phyloP scores from a whole-genome alignment of 2,329 filamentous ascomycete species.

The Reticulascus tulasneorum region DNA sequence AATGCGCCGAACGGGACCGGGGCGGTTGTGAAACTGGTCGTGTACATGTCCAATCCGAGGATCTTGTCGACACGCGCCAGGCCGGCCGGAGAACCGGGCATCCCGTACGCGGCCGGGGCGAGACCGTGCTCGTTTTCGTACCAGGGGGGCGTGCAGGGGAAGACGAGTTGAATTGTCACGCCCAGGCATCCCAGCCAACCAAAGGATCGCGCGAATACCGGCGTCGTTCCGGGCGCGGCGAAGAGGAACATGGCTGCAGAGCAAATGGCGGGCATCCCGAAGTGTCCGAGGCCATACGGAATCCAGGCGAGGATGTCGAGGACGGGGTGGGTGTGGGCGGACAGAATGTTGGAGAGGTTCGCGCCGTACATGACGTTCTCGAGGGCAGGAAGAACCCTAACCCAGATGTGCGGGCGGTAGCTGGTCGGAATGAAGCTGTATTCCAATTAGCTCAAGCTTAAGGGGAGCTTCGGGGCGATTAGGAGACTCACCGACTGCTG shows the following conservation, averaged over 20 bases:
- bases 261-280: slow-evolving; percentile 77
- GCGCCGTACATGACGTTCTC: slow-evolving; percentile 97
- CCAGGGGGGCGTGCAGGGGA: slow-evolving; percentile 94
- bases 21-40: slow-evolving; percentile 83
- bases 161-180: slow-evolving; percentile 81
- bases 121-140: slow-evolving; percentile 92
- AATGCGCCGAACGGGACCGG: slow-evolving; percentile 94
- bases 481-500: slow-evolving; percentile 72
- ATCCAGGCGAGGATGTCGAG: slow-evolving; percentile 90
- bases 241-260: slow-evolving; percentile 81
- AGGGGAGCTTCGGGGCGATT: not conserved
- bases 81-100: slow-evolving; percentile 84
- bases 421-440: slow-evolving; percentile 81
- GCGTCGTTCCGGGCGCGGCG: slow-evolving; percentile 77
- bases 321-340: slow-evolving; percentile 77
- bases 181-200: slow-evolving; percentile 90
- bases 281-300: slow-evolving; percentile 89
- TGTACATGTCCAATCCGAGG: slow-evolving; percentile 90
- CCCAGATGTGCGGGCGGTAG: slow-evolving; percentile 91
- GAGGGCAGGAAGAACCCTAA: slow-evolving; percentile 86
- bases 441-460: slow-evolving; percentile 3
- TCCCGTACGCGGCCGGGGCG: slow-evolving; percentile 87
- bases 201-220: slow-evolving; percentile 81
- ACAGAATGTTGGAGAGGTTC: slow-evolving; percentile 93
- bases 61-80: slow-evolving; percentile 84